These are phyloP conservation scores for Amanita pseudoporphyria DNA, from an alignment of 768 basidiomycete genomes.

Conservation along the genomic window DNA sequence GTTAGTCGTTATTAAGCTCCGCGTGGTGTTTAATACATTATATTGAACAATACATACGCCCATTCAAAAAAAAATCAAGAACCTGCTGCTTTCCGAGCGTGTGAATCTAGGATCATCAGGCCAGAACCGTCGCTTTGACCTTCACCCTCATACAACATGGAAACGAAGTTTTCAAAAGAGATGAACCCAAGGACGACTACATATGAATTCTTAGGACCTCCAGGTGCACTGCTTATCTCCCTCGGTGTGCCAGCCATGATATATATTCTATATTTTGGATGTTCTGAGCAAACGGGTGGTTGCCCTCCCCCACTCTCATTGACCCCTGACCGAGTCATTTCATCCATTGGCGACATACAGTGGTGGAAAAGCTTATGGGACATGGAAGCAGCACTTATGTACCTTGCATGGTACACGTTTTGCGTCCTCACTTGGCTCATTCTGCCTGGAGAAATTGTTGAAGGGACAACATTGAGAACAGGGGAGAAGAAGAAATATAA, in stretches of 20 bases:
- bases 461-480: constrained; percentile 62
- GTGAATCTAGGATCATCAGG: neutral
- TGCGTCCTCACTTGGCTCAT: constrained; percentile 73
- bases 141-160: constrained; percentile 15
- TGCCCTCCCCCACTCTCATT: constrained; percentile 50
- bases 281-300: constrained; percentile 60
- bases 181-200: constrained; percentile 62
- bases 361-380: constrained; percentile 85
- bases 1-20: no score
- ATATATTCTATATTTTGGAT: constrained; percentile 71
- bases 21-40: no score
- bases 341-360: constrained; percentile 33
- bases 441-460: constrained; percentile 64
- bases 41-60: no score
- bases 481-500: constrained; percentile 80
- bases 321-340: constrained; percentile 33
- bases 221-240: constrained; percentile 63
- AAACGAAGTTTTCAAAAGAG: constrained; percentile 6
- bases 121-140: neutral
- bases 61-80: no score
- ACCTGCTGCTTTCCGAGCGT: neutral
- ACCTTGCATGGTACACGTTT: constrained; percentile 88
- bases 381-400: constrained; percentile 61
- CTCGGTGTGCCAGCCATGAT: constrained; percentile 60
- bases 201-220: constrained; percentile 81